phyloP scores from a whole-genome alignment of 192 early-diverging fungal species.

The Kickxella alabastrina region DNA sequence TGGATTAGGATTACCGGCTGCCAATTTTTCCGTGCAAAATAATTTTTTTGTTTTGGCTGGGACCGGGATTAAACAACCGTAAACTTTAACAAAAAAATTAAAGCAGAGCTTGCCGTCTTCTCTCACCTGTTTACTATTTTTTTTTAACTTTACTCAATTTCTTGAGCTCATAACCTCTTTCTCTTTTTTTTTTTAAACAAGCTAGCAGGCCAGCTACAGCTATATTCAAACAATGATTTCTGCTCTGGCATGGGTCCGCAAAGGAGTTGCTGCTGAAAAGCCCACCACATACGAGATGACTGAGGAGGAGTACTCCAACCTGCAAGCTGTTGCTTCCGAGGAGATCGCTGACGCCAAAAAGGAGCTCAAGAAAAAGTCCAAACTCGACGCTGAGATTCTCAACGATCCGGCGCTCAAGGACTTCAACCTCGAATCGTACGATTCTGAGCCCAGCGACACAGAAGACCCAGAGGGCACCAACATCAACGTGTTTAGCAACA shows the following conservation, averaged over 20 bases:
- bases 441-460: conserved; percentile 63
- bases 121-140: neutral
- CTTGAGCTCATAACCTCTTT: neutral
- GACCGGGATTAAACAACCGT: too few species aligned
- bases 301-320: conserved; percentile 83
- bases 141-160: neutral
- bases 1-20: too few species aligned
- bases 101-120: too few species aligned
- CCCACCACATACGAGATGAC: conserved; percentile 80
- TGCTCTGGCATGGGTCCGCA: conserved; percentile 86
- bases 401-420: conserved; percentile 65
- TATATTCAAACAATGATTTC: conserved; percentile 91
- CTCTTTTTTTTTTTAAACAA: neutral
- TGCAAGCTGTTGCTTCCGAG: conserved; percentile 64
- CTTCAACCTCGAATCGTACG: conserved; percentile 95
- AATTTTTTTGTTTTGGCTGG: too few species aligned
- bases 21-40: neutral
- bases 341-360: conserved; percentile 63
- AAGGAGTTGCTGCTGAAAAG: conserved; percentile 80
- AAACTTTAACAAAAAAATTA: too few species aligned
- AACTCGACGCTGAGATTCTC: conserved; percentile 24
- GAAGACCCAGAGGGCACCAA: conserved; percentile 34
- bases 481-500: conserved; percentile 75
- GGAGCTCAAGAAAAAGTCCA: conserved; percentile 48
- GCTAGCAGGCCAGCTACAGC: too few species aligned